Evolutionary conservation across 2,329 filamentous ascomycete genomes (phyloP).

Genomic region (Arthroderma sp.): DNA sequence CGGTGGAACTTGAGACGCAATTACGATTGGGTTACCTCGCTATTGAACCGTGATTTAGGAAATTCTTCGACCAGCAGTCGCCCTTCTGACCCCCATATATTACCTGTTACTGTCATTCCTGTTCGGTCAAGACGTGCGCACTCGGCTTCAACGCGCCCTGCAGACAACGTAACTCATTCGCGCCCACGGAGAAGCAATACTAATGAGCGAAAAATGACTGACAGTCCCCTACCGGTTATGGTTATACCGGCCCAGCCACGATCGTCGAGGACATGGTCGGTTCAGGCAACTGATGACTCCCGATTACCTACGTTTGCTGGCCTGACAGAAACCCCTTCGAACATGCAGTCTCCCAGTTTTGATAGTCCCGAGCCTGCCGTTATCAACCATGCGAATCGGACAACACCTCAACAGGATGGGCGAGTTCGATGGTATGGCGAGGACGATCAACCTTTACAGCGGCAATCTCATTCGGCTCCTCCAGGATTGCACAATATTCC

Average conservation of each 20-base stretch:
- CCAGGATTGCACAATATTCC: too few relatives aligned
- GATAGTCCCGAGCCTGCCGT: too few relatives aligned
- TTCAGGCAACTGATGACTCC: slow-evolving; percentile 14
- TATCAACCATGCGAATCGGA: too few relatives aligned
- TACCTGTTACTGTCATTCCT: slow-evolving; percentile 49
- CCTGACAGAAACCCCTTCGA: too few relatives aligned
- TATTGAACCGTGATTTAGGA: slow-evolving; percentile 35
- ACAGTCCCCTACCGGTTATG: slow-evolving; percentile 37
- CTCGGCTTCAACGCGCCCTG: slow-evolving; percentile 9
- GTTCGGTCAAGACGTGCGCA: slow-evolving; percentile 13
- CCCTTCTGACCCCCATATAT: slow-evolving; percentile 22
- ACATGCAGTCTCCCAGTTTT: too few relatives aligned
- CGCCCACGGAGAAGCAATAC: slow-evolving; percentile 11
- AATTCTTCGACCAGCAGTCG: slow-evolving; percentile 24
- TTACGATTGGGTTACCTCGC: slow-evolving; percentile 35
- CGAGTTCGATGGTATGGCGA: too few relatives aligned
- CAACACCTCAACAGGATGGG: too few relatives aligned
- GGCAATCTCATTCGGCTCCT: too few relatives aligned
- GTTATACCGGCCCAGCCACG: slow-evolving; percentile 46
- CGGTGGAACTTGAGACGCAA: slow-evolving; percentile 32
- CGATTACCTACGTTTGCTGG: too few relatives aligned
- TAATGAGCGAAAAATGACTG: slow-evolving; percentile 4
- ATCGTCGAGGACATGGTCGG: slow-evolving; percentile 42
- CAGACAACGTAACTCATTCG: background rate
- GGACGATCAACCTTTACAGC: too few relatives aligned